These are phyloP conservation scores for Trichoderma harzianum DNA, from an alignment of 2,329 filamentous ascomycete species.

Conservation along the genomic window DNA sequence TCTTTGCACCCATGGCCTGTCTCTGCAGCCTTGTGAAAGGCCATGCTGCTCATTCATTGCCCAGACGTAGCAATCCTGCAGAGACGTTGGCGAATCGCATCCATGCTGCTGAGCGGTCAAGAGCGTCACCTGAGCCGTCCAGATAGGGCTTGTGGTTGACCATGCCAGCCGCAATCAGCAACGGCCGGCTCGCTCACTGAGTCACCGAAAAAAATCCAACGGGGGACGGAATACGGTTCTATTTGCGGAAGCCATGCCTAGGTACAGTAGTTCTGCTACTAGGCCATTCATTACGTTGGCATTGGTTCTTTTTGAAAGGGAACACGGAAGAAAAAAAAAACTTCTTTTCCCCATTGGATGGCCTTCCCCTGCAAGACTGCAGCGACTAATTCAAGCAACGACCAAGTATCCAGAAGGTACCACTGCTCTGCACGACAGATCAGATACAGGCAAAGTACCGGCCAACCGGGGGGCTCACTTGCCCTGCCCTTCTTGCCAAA, in stretches of 20 bases:
- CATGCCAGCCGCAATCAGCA: conserved; percentile 5
- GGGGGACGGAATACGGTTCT: not conserved
- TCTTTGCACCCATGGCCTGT: not conserved
- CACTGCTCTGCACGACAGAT: not conserved
- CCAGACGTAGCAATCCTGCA: conserved; percentile 13
- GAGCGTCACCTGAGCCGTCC: conserved; percentile 18
- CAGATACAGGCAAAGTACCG: not conserved
- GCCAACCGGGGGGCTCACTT: not conserved
- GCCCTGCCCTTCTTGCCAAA: not conserved
- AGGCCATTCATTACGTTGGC: not conserved
- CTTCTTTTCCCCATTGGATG: not conserved
- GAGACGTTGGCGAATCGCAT: not conserved
- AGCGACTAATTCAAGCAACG: not conserved
- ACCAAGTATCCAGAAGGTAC: not conserved
- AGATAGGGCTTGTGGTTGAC: not conserved
- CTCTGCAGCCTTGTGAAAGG: conserved; percentile 15
- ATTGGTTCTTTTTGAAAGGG: not conserved
- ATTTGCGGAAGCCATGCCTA: not conserved
- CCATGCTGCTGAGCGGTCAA: conserved; percentile 8
- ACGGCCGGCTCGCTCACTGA: not conserved
- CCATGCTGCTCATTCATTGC: not conserved
- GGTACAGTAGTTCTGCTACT: not conserved
- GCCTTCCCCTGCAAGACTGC: not conserved
- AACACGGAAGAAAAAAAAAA: not conserved
- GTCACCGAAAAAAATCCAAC: not conserved